A percentile compares a stretch with the other conserved stretches of the same genome.
These are phyloP conservation scores for Paraleonurus japonicus DNA, from an alignment of 257 asterid species.

Conservation along the genomic window DNA sequence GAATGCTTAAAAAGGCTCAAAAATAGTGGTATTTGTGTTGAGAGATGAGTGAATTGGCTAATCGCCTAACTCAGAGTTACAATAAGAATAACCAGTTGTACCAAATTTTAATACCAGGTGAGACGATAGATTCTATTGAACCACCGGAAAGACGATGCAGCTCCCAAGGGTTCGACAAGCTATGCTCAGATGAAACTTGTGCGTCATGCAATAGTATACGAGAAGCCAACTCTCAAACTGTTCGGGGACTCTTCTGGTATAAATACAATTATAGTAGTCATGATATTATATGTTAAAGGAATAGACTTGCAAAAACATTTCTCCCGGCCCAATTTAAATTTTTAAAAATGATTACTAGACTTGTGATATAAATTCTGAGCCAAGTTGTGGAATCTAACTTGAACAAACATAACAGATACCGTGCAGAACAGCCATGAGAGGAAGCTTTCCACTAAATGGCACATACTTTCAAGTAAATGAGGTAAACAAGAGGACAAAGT, in stretches of 20 bases:
- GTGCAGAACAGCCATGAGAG: conserved; percentile 98
- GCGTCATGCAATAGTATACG: conserved; percentile 83
- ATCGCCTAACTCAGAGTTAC: neutral
- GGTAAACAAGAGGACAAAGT: conserved; percentile 45
- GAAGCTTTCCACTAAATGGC: conserved; percentile 98
- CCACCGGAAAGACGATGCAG: conserved; percentile 81
- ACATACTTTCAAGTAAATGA: conserved; percentile 98
- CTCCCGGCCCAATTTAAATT: conserved; percentile 5
- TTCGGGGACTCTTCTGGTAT: conserved; percentile 93
- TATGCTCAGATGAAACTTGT: conserved; percentile 79
- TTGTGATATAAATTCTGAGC: neutral
- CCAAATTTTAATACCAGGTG: conserved; percentile 54
- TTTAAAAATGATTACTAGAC: neutral
- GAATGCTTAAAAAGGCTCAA: neutral
- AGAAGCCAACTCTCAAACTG: conserved; percentile 81
- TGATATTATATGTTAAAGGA: neutral
- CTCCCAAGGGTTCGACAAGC: conserved; percentile 56
- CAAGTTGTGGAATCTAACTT: conserved; percentile 29
- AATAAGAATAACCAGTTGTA: conserved; percentile 20
- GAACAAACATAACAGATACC: conserved; percentile 62
- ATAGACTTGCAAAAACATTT: conserved; percentile 1
- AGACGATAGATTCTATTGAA: conserved; percentile 76
- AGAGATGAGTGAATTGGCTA: conserved; percentile 6
- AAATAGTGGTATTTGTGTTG: neutral
- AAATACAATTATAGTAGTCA: conserved; percentile 18